phyloP scores from a whole-genome alignment of 2,329 filamentous ascomycete genomes.

The Colletotrichum sp. region DNA sequence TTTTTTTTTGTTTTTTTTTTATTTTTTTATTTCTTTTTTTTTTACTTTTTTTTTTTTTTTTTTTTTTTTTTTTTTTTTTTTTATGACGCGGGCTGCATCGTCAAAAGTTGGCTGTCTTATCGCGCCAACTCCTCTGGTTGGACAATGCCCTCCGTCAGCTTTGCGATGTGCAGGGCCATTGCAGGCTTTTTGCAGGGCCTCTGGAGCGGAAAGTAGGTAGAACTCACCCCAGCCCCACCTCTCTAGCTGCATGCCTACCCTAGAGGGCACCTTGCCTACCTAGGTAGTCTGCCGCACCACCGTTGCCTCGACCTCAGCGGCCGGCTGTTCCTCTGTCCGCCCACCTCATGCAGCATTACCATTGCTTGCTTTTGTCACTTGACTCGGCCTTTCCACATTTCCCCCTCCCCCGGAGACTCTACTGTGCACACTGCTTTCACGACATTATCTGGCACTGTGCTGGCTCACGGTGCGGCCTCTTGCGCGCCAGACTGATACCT shows the following conservation, averaged over 20 bases:
- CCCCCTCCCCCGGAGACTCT: not conserved
- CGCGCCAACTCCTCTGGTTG: constrained; percentile 10
- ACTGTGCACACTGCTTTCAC: not conserved
- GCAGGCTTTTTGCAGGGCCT: not conserved
- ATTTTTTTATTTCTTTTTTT: no score
- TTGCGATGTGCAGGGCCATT: constrained; percentile 8
- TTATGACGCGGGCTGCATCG: constrained; percentile 13
- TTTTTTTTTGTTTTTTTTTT: no score
- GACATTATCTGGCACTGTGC: not conserved
- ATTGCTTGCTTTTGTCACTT: not conserved
- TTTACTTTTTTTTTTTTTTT: no score
- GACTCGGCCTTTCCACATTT: not conserved
- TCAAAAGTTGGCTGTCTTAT: constrained; percentile 17
- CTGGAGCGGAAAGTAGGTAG: not conserved
- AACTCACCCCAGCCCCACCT: constrained; percentile 2
- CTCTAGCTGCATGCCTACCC: not conserved
- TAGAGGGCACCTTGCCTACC: not conserved
- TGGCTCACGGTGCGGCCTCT: not conserved
- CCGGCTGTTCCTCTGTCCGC: not conserved
- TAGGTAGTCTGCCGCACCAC: not conserved
- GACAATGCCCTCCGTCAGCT: constrained; percentile 2
- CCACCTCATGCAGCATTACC: not conserved
- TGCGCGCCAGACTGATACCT: not conserved
- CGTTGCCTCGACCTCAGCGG: not conserved
- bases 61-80: not conserved